Conservation (phyloP, 768 basidiomycete species). For the Psilocybe azurescens region DNA sequence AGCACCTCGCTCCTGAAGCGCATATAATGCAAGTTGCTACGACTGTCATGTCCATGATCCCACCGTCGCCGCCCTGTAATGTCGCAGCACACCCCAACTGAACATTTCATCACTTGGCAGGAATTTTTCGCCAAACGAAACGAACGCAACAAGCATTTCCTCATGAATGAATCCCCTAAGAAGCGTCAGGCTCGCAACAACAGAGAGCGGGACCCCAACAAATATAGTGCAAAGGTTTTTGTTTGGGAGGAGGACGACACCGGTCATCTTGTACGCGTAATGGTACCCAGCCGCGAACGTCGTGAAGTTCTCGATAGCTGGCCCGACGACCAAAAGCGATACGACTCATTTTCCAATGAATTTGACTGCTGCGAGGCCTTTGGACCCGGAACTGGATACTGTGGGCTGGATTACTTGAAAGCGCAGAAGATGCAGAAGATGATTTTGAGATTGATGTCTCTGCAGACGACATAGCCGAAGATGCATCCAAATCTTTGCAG, state of each 20-base stretch:
- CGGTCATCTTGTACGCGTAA: not conserved
- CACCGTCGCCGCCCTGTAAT: not conserved
- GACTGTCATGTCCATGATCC: not conserved
- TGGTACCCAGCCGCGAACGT: not conserved
- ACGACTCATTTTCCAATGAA: slow-evolving; percentile 4
- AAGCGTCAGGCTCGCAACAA: not conserved
- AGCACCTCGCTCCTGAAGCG: not conserved
- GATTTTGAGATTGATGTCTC: not conserved
- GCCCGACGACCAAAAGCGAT: not conserved
- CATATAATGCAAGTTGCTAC: not conserved
- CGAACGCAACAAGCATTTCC: not conserved
- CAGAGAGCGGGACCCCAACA: not conserved
- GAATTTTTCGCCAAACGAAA: not conserved
- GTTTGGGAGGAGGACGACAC: not conserved
- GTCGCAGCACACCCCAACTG: not conserved
- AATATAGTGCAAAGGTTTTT: not conserved
- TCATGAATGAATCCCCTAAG: not conserved
- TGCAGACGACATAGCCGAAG: not conserved
- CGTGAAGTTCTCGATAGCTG: not conserved
- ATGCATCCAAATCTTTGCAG: not conserved
- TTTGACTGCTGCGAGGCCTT: slow-evolving; percentile 4
- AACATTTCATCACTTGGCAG: not conserved
- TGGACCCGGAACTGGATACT: not conserved
- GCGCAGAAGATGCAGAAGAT: not conserved
- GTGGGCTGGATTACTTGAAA: not conserved